Conservation (phyloP, 345 rosid genomes). For the Euclidium syriacum region DNA sequence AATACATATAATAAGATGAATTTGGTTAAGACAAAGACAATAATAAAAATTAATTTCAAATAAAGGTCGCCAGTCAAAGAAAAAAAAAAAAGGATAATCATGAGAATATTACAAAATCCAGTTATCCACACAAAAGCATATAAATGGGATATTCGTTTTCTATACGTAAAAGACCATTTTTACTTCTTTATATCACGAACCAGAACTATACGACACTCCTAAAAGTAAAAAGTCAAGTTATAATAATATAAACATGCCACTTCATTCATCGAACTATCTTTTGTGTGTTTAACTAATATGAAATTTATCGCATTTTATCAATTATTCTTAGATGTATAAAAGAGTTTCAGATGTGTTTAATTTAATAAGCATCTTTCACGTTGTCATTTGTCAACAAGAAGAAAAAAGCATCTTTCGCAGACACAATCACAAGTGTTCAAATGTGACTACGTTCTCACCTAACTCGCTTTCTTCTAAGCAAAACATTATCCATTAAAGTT, state of each 20-base stretch:
- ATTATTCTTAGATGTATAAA: not conserved
- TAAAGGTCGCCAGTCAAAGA: too few species aligned
- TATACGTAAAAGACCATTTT: not conserved
- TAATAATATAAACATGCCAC: not conserved
- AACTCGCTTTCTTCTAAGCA: constrained; percentile 5
- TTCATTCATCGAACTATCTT: not conserved
- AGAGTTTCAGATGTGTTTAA: not conserved
- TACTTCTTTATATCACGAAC: not conserved
- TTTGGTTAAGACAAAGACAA: not conserved
- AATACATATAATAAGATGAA: not conserved
- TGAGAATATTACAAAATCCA: constrained; percentile 14
- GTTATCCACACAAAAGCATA: constrained; percentile 11
- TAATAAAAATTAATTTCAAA: not conserved
- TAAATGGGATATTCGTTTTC: constrained; percentile 21
- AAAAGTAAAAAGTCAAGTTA: not conserved
- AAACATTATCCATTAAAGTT: not conserved
- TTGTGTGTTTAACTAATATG: not conserved
- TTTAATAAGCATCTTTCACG: constrained; percentile 3
- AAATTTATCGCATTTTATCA: not conserved
- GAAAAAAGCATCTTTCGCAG: too few species aligned
- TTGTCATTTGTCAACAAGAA: too few species aligned
- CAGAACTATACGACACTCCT: not conserved
- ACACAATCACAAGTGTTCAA: not conserved
- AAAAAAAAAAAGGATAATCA: not conserved
- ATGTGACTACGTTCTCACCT: constrained; percentile 1